phyloP scores from a whole-genome alignment of 2,329 filamentous ascomycete genomes.

The Aspergillus piperis region DNA sequence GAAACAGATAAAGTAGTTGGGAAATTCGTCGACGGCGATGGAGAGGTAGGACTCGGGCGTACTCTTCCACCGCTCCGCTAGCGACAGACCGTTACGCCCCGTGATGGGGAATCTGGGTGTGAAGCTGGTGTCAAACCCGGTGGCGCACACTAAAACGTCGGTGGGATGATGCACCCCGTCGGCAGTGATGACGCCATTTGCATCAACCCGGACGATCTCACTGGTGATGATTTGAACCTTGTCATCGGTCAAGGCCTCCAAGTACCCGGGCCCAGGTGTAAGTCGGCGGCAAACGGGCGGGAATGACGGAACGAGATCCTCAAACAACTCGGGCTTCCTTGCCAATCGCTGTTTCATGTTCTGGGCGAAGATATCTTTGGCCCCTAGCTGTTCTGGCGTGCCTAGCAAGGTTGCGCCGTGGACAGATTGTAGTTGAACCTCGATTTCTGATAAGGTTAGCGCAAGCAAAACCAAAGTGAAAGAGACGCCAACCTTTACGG shows the following conservation, averaged over 20 bases:
- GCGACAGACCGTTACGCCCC: constrained; percentile 29
- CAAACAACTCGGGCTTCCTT: constrained; percentile 37
- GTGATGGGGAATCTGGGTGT: constrained; percentile 39
- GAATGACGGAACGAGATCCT: constrained; percentile 40
- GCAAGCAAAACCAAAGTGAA: neutral
- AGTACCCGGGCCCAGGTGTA: constrained; percentile 50
- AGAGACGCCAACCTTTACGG: constrained; percentile 32
- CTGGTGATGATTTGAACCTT: constrained; percentile 63
- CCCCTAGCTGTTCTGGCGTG: constrained; percentile 30
- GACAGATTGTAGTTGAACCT: constrained; percentile 35
- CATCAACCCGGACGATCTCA: constrained; percentile 50
- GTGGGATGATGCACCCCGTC: constrained; percentile 37
- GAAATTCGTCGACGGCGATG: constrained; percentile 36
- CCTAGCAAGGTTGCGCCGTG: constrained; percentile 33
- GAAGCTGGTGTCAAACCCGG: constrained; percentile 41
- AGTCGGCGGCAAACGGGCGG: constrained; percentile 40
- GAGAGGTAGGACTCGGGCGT: constrained; percentile 41
- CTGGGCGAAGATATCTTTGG: constrained; percentile 26
- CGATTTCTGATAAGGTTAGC: constrained; percentile 28
- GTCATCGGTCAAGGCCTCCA: constrained; percentile 63
- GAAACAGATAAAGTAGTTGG: constrained; percentile 38
- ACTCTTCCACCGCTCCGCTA: constrained; percentile 33
- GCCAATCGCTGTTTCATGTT: constrained; percentile 38
- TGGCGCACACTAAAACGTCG: constrained; percentile 42
- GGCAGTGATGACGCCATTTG: constrained; percentile 35